phyloP scores from a whole-genome alignment of 1,284 basidiomycete genomes.

The Grifola frondosa region DNA sequence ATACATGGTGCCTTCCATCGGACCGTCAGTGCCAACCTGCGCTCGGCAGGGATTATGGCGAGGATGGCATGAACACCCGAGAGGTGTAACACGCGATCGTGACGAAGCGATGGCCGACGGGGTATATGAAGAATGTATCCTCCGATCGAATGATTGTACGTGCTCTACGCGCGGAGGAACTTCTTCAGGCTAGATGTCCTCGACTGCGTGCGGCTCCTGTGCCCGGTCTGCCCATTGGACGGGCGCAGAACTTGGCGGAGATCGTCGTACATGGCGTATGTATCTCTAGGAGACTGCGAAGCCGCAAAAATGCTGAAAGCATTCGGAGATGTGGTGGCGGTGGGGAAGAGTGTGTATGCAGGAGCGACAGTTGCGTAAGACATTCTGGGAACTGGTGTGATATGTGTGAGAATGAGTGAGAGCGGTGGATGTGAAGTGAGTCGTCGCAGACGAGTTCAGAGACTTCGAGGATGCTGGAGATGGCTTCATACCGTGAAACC shows the following conservation, averaged over 20 bases:
- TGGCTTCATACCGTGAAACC: neutral
- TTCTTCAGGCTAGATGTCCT: conserved; percentile 18
- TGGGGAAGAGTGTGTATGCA: conserved; percentile 17
- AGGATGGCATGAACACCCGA: neutral
- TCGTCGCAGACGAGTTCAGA: conserved; percentile 11
- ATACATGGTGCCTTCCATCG: neutral
- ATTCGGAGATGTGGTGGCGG: conserved; percentile 20
- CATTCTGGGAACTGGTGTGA: conserved; percentile 9
- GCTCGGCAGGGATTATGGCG: neutral
- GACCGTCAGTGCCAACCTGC: conserved; percentile 1
- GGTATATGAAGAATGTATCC: neutral
- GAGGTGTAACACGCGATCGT: neutral
- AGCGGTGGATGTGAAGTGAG: neutral
- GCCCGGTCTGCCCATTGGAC: conserved; percentile 9
- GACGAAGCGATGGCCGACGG: neutral
- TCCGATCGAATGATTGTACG: neutral
- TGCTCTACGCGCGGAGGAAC: conserved; percentile 15
- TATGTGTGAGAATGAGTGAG: neutral
- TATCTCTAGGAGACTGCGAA: conserved; percentile 27
- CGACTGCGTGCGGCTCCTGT: conserved; percentile 13
- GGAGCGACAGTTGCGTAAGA: conserved; percentile 15
- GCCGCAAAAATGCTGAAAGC: conserved; percentile 26
- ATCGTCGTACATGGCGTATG: conserved; percentile 27
- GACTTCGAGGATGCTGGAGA: conserved; percentile 1
- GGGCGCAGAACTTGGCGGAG: conserved; percentile 20